Percentiles rank a stretch among this genome's conserved stretches.
Evolutionary conservation across 2,329 filamentous ascomycete genomes (phyloP).

Genomic region (Escovopsis sp.): DNA sequence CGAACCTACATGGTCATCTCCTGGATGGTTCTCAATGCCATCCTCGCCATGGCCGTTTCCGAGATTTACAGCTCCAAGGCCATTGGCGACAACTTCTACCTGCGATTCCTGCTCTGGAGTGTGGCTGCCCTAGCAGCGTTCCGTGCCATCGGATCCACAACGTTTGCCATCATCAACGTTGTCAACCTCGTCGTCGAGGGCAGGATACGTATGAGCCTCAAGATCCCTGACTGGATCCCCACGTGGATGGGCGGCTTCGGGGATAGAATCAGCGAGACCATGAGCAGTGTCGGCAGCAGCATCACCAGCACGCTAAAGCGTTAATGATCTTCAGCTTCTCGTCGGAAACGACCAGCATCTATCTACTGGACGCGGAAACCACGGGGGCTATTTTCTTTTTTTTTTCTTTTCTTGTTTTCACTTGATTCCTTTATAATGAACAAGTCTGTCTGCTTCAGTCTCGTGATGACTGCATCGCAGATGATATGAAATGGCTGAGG

Average conservation of each 20-base stretch:
- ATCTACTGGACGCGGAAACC: background rate
- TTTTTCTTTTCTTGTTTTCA: constrained; percentile 6
- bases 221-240: constrained; percentile 34
- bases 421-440: constrained; percentile 2
- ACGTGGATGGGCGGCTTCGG: constrained; percentile 30
- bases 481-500: background rate
- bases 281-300: constrained; percentile 35
- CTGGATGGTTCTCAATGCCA: constrained; percentile 86
- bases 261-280: constrained; percentile 29
- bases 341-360: background rate
- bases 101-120: constrained; percentile 84
- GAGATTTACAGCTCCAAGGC: constrained; percentile 64
- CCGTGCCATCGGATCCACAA: constrained; percentile 65
- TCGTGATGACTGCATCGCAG: background rate
- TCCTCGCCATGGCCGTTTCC: constrained; percentile 83
- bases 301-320: constrained; percentile 26
- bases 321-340: constrained; percentile 1
- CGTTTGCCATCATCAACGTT: constrained; percentile 72
- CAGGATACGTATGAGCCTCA: constrained; percentile 47
- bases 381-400: background rate
- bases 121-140: constrained; percentile 80
- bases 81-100: constrained; percentile 74
- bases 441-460: constrained; percentile 1
- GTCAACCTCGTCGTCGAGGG: constrained; percentile 81
- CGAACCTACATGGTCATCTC: constrained; percentile 94